Evolutionary conservation across 2,329 filamentous ascomycete species (phyloP), one percentile per base, ranked within the genome.

Genomic region (Xylariaceae sp.): DNA sequence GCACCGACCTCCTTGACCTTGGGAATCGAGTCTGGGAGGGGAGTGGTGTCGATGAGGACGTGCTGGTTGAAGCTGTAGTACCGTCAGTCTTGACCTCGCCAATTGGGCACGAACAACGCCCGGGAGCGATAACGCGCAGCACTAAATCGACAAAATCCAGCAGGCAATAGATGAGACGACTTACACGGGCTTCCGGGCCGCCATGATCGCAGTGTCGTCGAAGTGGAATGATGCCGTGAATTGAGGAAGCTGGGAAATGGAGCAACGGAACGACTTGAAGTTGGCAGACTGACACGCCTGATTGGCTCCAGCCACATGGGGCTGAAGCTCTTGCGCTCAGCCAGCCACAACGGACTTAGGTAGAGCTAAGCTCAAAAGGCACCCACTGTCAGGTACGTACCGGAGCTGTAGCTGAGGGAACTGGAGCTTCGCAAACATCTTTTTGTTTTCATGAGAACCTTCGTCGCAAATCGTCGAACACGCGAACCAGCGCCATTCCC

Each of bases 41-140:
- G 90, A 50, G 92, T 94, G 57, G 86, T 92, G 74, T 98, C 92
- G 71, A 92, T 77, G 66, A 96, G 84, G 68, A 84, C 74, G 60
- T 88, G 72, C 70, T 94, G 86, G 68, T 87, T 88, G 81, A 96
- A 96, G 63, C 92, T 96, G 59, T 47, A 45, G 42, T 36, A 29
- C 35, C 29, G 29, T 40, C 26, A 43, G 38, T 19, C 17, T 19
- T 18, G 11, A 22, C 12, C 12, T 12, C 10, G 12, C n/a, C 11
- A 28, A 11, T 19, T 19, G 21, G 22, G 31, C 36, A 29, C 14
- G 18, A 27, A 15, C 12, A 19, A 10, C 11, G 5, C 4, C 28
- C 27, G 11, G n/a, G 9, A 8, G 3, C n/a, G 33, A 7, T 6
- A n/a, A 29, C 7, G 18, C 14, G 21, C 10, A 29, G 29, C 44